Conservation (phyloP, 2,329 filamentous ascomycete genomes). For the Scortechinia acanthostroma region DNA sequence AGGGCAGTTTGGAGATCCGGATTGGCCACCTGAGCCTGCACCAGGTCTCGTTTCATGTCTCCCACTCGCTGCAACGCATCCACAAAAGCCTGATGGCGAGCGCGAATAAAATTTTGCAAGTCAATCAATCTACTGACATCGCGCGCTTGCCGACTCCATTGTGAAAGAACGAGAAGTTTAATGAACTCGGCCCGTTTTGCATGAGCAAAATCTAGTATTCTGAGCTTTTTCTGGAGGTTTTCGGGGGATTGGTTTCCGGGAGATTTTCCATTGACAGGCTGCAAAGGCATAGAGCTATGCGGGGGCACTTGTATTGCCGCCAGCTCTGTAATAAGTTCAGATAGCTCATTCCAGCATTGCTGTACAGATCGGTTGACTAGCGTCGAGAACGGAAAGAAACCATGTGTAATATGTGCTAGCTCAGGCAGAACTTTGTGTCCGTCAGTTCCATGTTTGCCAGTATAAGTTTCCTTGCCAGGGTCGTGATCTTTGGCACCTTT, state of each 20-base stretch:
- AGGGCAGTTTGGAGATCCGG: conserved; percentile 56
- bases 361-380: not conserved
- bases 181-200: not conserved
- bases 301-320: not conserved
- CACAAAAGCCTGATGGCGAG: not conserved
- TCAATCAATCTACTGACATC: not conserved
- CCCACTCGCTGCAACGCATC: conserved; percentile 31
- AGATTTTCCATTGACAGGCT: not conserved
- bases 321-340: not conserved
- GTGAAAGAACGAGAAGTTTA: conserved; percentile 1
- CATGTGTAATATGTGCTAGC: not conserved
- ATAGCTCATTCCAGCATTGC: conserved; percentile 1
- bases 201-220: not conserved
- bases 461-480: too few species aligned
- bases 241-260: not conserved
- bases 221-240: not conserved
- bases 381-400: conserved; percentile 1
- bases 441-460: not conserved
- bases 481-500: not conserved
- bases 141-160: not conserved
- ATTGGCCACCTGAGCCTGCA: conserved; percentile 46
- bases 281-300: not conserved
- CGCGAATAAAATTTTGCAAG: not conserved
- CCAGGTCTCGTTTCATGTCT: conserved; percentile 42
- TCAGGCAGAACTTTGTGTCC: not conserved